phyloP scores from a whole-genome alignment of 225 moss, liverwort and hornwort genomes.

The Thuidium tamariscinum region DNA sequence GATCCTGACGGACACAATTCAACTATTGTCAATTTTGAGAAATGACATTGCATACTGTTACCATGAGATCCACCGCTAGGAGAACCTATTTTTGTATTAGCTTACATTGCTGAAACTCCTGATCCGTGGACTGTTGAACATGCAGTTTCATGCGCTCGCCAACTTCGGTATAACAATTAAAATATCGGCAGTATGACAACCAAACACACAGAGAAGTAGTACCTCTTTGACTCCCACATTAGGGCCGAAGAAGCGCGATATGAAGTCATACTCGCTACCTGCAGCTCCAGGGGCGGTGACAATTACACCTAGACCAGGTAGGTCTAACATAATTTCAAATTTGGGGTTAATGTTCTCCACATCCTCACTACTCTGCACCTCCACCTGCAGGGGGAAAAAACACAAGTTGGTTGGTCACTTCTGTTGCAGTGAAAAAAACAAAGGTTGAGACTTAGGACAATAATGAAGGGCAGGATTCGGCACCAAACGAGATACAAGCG shows the following conservation, averaged over 20 bases:
- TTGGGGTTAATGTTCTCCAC: conserved; percentile 48
- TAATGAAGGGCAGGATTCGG: not conserved
- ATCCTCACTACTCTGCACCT: conserved; percentile 46
- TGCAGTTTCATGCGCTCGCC: not conserved
- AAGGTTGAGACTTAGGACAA: not conserved
- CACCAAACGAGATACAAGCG: not conserved
- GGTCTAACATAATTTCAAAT: conserved; percentile 31
- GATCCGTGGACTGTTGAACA: not conserved
- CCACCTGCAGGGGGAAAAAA: conserved; percentile 31
- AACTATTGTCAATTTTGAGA: not conserved
- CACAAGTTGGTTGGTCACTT: not conserved
- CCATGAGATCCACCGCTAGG: not conserved
- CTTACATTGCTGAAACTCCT: not conserved
- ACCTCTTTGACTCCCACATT: conserved; percentile 62
- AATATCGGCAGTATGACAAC: not conserved
- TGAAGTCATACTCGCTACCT: conserved; percentile 51
- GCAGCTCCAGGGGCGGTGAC: conserved; percentile 61
- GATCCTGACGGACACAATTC: conserved; percentile 33
- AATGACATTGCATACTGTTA: not conserved
- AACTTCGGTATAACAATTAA: not conserved
- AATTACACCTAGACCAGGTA: conserved; percentile 58
- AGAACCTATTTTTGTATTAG: not conserved
- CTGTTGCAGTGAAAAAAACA: not conserved
- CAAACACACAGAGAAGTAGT: not conserved
- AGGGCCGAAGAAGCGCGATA: conserved; percentile 77